phyloP scores from a whole-genome alignment of 2,329 filamentous ascomycete species.

The Zopfia rhizophila region DNA sequence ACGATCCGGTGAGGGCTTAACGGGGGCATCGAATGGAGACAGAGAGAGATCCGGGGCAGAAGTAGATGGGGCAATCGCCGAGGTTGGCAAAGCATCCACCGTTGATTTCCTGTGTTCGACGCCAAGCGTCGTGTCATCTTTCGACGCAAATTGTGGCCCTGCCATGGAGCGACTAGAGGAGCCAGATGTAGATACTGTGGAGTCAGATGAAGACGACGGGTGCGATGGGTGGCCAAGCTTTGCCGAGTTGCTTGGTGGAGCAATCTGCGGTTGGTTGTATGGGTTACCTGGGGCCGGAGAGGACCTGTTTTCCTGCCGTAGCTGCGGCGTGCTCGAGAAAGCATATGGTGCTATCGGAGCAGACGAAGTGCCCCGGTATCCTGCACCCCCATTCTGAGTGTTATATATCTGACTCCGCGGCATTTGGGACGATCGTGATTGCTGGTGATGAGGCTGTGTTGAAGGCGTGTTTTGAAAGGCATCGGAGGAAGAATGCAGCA shows the following conservation, averaged over 20 bases:
- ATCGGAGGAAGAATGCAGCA: conserved; percentile 62
- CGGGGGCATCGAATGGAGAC: conserved; percentile 64
- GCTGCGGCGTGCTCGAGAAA: conserved; percentile 63
- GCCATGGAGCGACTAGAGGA: conserved; percentile 61
- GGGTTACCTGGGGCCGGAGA: conserved; percentile 62
- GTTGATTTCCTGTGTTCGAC: conserved; percentile 51
- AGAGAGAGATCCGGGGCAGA: conserved; percentile 66
- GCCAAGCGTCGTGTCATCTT: conserved; percentile 61
- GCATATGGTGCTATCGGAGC: conserved; percentile 62
- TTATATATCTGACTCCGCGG: conserved; percentile 57
- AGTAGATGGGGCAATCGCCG: conserved; percentile 62
- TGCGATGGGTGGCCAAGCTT: conserved; percentile 50
- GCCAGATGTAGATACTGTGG: conserved; percentile 59
- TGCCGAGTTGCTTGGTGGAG: conserved; percentile 35
- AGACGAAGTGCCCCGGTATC: conserved; percentile 55
- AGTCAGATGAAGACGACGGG: conserved; percentile 55
- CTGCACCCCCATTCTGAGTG: conserved; percentile 49
- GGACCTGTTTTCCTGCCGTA: conserved; percentile 66
- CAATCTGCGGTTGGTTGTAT: conserved; percentile 47
- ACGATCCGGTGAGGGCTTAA: conserved; percentile 80
- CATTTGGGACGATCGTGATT: conserved; percentile 54
- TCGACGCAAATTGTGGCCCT: conserved; percentile 50
- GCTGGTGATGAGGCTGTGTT: conserved; percentile 48
- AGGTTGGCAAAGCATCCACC: conserved; percentile 53
- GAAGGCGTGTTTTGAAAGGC: conserved; percentile 54